A percentile compares a stretch with the other conserved stretches of the same genome.
Evolutionary conservation across 2,329 filamentous ascomycete genomes (phyloP).

Genomic region (Penicillium sp.): DNA sequence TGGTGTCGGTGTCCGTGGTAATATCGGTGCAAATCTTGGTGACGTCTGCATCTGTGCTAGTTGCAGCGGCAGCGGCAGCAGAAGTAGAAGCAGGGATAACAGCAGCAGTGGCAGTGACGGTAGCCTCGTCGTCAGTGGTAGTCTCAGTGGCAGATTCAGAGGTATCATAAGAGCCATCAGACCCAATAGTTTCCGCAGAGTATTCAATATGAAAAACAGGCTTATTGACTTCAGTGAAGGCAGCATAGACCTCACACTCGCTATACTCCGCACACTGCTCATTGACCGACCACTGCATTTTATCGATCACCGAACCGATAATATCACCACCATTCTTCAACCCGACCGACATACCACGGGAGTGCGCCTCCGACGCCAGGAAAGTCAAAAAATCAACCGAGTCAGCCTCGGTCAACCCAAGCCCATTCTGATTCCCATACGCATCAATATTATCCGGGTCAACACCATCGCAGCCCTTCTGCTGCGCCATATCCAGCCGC

Average conservation of each 20-base stretch:
- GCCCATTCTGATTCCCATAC: slow-evolving; percentile 63
- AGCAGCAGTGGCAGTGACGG: background rate
- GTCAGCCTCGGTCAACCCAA: slow-evolving; percentile 59
- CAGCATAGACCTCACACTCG: slow-evolving; percentile 58
- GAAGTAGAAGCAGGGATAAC: background rate
- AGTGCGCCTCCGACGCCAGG: slow-evolving; percentile 54
- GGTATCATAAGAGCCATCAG: background rate
- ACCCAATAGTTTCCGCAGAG: slow-evolving; percentile 33
- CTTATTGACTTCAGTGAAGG: slow-evolving; percentile 60
- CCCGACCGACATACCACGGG: slow-evolving; percentile 59
- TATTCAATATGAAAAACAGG: slow-evolving; percentile 75
- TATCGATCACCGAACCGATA: slow-evolving; percentile 49
- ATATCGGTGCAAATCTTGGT: background rate
- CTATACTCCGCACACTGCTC: slow-evolving; percentile 63
- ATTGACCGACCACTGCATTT: slow-evolving; percentile 66
- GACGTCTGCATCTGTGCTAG: background rate
- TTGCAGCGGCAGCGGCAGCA: background rate
- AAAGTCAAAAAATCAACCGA: slow-evolving; percentile 60
- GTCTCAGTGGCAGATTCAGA: background rate
- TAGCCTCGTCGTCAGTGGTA: background rate
- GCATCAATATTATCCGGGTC: slow-evolving; percentile 71
- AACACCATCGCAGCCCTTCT: slow-evolving; percentile 66
- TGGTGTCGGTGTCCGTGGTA: no score
- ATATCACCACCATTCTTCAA: slow-evolving; percentile 68
- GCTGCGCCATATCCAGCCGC: slow-evolving; percentile 57